Conservation (phyloP, 2,329 filamentous ascomycete species). For the Phialophora verrucosa region DNA sequence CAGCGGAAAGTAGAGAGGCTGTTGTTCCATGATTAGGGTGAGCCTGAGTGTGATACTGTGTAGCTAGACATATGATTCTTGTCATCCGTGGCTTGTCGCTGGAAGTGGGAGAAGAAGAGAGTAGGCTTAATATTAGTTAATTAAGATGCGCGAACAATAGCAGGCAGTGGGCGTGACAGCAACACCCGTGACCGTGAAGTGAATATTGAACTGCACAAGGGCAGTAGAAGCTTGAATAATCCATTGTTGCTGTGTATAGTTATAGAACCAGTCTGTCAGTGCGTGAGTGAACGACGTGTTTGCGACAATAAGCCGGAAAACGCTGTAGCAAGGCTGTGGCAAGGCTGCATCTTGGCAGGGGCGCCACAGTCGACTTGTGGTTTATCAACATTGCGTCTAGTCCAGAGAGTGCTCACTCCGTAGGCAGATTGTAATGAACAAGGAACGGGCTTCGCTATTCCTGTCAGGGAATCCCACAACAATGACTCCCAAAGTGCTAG, state of each 20-base stretch:
- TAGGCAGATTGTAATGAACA: too few relatives aligned
- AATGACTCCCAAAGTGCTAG: too few relatives aligned
- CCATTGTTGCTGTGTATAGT: not conserved
- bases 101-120: not conserved
- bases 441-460: too few relatives aligned
- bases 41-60: not conserved
- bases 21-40: not conserved
- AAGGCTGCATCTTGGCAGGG: constrained; percentile 6
- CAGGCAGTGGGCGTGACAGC: not conserved
- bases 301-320: too few relatives aligned
- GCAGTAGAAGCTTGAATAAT: not conserved
- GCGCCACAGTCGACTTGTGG: not conserved
- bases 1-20: not conserved
- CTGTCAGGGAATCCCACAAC: too few relatives aligned
- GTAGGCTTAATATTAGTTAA: not conserved
- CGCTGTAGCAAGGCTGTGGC: not conserved
- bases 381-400: not conserved
- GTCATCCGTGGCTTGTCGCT: not conserved
- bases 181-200: not conserved
- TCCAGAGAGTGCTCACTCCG: not conserved
- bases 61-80: not conserved
- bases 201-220: not conserved
- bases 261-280: not conserved
- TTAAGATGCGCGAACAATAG: not conserved
- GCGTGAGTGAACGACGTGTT: not conserved